Conservation (phyloP, 1,139 yeast species). For the Pichiaceae sp. region DNA sequence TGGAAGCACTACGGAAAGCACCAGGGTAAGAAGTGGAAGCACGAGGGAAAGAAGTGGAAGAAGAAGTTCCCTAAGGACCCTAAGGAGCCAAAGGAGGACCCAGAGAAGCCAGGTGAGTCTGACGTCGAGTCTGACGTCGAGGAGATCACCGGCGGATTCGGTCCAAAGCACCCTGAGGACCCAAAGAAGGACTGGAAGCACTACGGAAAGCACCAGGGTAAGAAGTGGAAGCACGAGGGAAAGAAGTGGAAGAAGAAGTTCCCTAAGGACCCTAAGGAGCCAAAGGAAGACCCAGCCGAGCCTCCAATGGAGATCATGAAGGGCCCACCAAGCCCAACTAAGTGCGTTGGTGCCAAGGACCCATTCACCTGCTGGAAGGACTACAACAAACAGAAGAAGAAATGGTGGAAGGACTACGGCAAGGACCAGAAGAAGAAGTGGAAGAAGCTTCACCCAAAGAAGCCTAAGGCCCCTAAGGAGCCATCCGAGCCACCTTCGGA, state of each 20-base stretch:
- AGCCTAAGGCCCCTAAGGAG: conserved; percentile 10
- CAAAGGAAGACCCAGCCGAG: conserved; percentile 7
- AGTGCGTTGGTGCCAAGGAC: conserved; percentile 15
- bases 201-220: conserved; percentile 13
- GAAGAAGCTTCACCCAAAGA: conserved; percentile 8
- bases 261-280: conserved; percentile 8
- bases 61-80: conserved; percentile 6
- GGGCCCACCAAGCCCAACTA: conserved; percentile 5
- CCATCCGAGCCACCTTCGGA: conserved; percentile 3
- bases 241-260: conserved; percentile 4
- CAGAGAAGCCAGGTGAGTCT: conserved; percentile 9
- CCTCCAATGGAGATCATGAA: conserved; percentile 1
- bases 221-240: conserved; percentile 5
- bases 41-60: conserved; percentile 5
- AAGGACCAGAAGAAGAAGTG: conserved; percentile 6
- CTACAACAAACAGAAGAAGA: conserved; percentile 16
- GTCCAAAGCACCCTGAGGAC: conserved; percentile 11
- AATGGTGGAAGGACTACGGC: conserved; percentile 10
- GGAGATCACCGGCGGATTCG: conserved; percentile 3
- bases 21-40: conserved; percentile 5
- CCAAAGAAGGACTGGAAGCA: conserved; percentile 21
- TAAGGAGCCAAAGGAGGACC: conserved; percentile 9
- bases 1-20: conserved; percentile 20
- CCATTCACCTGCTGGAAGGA: conserved; percentile 21
- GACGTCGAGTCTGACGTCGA: conserved; percentile 3